Evolutionary conservation across 768 basidiomycete species (phyloP).

Genomic region (Floccularia luteovirens): DNA sequence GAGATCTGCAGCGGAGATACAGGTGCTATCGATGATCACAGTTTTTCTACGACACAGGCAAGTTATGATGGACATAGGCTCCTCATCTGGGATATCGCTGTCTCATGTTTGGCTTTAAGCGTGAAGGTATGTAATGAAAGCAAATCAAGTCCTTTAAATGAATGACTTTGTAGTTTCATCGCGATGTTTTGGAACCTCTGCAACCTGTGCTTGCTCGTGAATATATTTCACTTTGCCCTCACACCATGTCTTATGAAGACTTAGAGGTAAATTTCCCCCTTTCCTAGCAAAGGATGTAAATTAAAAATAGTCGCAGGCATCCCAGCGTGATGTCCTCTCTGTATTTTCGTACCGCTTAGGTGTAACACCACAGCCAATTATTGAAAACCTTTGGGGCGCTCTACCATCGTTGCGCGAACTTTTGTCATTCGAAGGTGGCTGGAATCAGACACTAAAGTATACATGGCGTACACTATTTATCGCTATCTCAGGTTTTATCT

Average conservation of each 20-base stretch:
- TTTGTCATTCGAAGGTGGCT: conserved; percentile 31
- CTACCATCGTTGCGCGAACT: conserved; percentile 42
- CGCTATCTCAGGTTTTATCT: conserved; percentile 26
- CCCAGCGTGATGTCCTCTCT: conserved; percentile 48
- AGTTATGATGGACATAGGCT: conserved; percentile 7
- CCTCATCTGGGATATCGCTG: conserved; percentile 49
- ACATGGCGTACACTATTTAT: conserved; percentile 45
- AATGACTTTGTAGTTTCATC: conserved; percentile 39
- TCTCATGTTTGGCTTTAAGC: conserved; percentile 52
- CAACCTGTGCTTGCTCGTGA: conserved; percentile 42
- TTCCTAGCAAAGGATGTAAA: not conserved
- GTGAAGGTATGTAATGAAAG: conserved; percentile 39
- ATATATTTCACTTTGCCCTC: conserved; percentile 42
- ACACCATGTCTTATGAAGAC: conserved; percentile 33
- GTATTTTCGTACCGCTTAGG: conserved; percentile 42
- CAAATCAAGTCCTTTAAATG: conserved; percentile 1
- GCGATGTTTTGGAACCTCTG: conserved; percentile 53
- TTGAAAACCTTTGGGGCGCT: conserved; percentile 54
- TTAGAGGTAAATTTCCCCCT: conserved; percentile 34
- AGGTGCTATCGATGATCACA: not conserved
- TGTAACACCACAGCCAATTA: conserved; percentile 42
- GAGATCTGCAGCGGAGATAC: not conserved
- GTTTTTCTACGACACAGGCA: not conserved
- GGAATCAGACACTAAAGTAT: conserved; percentile 35
- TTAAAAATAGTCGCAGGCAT: conserved; percentile 22